Percentiles rank a stretch among this genome's conserved stretches.
Evolutionary conservation across 2,329 filamentous ascomycete species (phyloP).

Genomic region (Fusarium sp.): DNA sequence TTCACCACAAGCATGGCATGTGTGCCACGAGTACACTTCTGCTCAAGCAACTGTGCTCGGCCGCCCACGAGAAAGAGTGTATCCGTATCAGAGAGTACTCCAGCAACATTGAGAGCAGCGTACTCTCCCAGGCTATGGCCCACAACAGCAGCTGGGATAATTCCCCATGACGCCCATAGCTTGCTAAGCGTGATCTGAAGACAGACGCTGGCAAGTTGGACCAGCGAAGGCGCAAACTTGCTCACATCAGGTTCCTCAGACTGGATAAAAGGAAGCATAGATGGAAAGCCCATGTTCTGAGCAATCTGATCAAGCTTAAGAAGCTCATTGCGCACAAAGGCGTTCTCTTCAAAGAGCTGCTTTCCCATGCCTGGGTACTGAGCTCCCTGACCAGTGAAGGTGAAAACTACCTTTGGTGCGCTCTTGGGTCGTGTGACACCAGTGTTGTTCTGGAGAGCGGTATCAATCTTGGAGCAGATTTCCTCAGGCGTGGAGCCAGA

Average conservation of each 20-base stretch:
- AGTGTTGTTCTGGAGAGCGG: conserved; percentile 16
- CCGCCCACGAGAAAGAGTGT: conserved; percentile 72
- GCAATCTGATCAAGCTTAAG: conserved; percentile 51
- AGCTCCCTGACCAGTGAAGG: conserved; percentile 62
- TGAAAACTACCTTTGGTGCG: conserved; percentile 50
- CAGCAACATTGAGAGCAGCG: conserved; percentile 68
- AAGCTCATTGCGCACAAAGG: conserved; percentile 53
- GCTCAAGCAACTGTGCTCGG: conserved; percentile 68
- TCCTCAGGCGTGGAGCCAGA: not conserved
- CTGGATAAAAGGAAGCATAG: conserved; percentile 46
- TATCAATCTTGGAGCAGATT: conserved; percentile 22
- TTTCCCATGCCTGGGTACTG: conserved; percentile 51
- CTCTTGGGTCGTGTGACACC: conserved; percentile 30
- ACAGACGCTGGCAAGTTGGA: conserved; percentile 57
- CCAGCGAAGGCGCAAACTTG: conserved; percentile 39
- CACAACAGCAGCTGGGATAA: conserved; percentile 60
- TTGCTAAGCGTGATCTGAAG: conserved; percentile 60
- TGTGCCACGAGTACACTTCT: conserved; percentile 61
- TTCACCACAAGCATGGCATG: conserved; percentile 56
- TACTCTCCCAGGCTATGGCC: conserved; percentile 60
- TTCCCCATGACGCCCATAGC: conserved; percentile 56
- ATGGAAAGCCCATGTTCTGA: conserved; percentile 54
- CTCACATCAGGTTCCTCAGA: conserved; percentile 28
- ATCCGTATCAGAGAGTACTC: conserved; percentile 72
- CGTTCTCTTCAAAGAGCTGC: conserved; percentile 52